Conservation (phyloP, 768 basidiomycete species). For the Mycena capillaripes region DNA sequence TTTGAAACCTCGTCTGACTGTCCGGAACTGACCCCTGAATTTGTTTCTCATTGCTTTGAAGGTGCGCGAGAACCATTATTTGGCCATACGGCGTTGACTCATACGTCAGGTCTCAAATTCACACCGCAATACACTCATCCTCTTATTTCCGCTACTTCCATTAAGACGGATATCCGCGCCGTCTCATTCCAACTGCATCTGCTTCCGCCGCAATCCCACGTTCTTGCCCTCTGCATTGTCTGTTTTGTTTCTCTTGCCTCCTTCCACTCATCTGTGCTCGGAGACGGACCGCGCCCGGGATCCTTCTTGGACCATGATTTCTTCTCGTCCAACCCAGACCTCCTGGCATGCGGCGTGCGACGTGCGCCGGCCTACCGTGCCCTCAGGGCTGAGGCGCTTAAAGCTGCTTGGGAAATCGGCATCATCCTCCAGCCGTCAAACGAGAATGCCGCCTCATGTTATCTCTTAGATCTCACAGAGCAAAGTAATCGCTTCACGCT, state of each 20-base stretch:
- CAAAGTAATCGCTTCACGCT: constrained; percentile 9
- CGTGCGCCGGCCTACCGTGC: neutral
- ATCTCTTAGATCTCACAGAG: constrained; percentile 25
- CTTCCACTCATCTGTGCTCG: constrained; percentile 27
- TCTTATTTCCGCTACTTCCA: neutral
- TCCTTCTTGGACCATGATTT: constrained; percentile 12
- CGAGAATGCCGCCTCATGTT: constrained; percentile 31
- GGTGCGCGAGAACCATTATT: constrained; percentile 1
- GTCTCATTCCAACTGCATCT: constrained; percentile 17
- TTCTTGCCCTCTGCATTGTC: constrained; percentile 32
- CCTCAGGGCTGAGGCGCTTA: constrained; percentile 7
- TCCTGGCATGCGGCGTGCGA: constrained; percentile 8
- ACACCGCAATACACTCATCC: constrained; percentile 5
- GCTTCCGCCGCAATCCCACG: constrained; percentile 20
- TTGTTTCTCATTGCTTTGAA: constrained; percentile 25
- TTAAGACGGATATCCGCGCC: neutral
- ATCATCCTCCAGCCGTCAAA: constrained; percentile 26
- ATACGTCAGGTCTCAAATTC: neutral
- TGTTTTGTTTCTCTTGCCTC: constrained; percentile 16
- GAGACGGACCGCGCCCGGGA: constrained; percentile 17
- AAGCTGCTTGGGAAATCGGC: constrained; percentile 25
- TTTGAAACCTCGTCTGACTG: constrained; percentile 1
- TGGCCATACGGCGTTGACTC: neutral
- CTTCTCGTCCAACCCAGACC: neutral
- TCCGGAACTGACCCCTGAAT: constrained; percentile 23